Evolutionary conservation across 2,329 filamentous ascomycete species (phyloP), one percentile per base, ranked within the genome.

Genomic region (Penicillium sp.): DNA sequence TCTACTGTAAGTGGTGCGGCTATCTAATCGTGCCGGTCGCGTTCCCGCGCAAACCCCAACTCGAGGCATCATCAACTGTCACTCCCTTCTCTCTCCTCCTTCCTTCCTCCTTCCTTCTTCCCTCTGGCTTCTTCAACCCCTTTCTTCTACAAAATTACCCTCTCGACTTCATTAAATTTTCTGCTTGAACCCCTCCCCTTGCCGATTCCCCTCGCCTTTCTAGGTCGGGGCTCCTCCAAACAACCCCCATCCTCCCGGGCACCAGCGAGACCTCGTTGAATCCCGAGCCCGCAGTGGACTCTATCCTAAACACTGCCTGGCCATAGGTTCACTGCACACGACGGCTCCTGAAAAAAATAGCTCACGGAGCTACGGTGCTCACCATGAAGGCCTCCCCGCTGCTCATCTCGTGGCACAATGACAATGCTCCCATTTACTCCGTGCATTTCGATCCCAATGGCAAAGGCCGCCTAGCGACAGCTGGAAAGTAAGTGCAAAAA

Each of bases 331-430:
- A 33, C 28, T 48, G 6, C 39, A 29, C 54, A 33, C 26, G 31
- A 56, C 46, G 52, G 48, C 5, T 23, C 19, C 16, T 55, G 31
- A 49, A 40, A 49, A 40, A 55, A 60, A 50, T 39, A 59, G 63
- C 62, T 58, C 62, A 55, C 61, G 63, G 68, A 67, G 67, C 66
- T 67, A 57, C 55, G 60, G 59, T 62, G 61, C 56, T 62, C 70
- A 71, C 75, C 72, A 99, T 99, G 94, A 97, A 96, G 84, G 92
- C 92, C 71, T 88, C 91, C 70, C 93, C 94, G 67, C 84, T 99
- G 66, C 93, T 97, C 72, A 93, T 99, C 78, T 91, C 95, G 81
- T 99, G 94, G 94, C 95, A 99, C 77, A 91, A 97, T 75, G 91
- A 96, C 71, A 96, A 95, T 78, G 87, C 91, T 67, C 94, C 94